A percentile compares a stretch with the other conserved stretches of the same genome.
Conservation (phyloP, 1,284 basidiomycete genomes). For the Sphagnurus paluster region DNA sequence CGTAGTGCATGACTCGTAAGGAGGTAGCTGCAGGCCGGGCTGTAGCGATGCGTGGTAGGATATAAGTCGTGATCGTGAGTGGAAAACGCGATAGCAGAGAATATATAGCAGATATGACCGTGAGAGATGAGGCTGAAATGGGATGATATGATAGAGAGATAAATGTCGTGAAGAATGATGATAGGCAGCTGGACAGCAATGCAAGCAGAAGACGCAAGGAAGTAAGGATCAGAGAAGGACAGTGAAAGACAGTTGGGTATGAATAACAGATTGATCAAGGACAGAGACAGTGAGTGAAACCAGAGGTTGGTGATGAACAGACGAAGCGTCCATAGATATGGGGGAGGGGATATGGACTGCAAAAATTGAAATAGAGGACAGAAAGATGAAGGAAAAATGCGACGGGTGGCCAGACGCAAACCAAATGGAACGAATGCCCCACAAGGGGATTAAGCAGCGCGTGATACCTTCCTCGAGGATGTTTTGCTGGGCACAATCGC, state of each 20-base stretch:
- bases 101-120: conserved; percentile 5
- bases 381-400: conserved; percentile 2
- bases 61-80: conserved; percentile 5
- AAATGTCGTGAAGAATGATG: background rate
- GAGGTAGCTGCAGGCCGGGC: conserved; percentile 2
- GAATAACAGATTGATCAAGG: background rate
- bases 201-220: background rate
- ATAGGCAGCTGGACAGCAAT: conserved; percentile 8
- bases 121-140: background rate
- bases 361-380: background rate
- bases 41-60: conserved; percentile 1
- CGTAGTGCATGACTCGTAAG: conserved; percentile 5
- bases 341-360: conserved; percentile 4
- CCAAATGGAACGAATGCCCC: background rate
- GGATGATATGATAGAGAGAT: no score
- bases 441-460: conserved; percentile 28
- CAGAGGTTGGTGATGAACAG: no score
- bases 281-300: background rate
- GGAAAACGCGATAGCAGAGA: conserved; percentile 12
- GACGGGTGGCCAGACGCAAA: background rate
- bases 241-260: background rate
- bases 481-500: conserved; percentile 61
- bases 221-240: conserved; percentile 5
- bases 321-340: background rate
- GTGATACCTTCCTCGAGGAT: conserved; percentile 44